Base-by-base conservation (phyloP, 2,329 filamentous ascomycete genomes). In the Pestalotiopsis sp. region DNA sequence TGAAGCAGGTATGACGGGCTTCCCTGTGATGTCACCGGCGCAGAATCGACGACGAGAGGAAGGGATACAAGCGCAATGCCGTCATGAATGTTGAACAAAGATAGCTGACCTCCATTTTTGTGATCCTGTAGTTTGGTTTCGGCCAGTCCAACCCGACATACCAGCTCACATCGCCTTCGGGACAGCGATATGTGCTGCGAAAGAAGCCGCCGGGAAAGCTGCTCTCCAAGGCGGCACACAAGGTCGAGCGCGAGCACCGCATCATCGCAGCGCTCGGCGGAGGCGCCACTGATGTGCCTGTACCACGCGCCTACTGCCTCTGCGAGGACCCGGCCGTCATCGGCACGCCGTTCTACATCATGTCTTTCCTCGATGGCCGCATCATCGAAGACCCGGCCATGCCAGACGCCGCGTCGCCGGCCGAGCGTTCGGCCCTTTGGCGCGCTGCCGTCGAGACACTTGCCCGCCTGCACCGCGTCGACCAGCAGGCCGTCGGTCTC, bases 101-200 rank as follows among this genome's bases (percentile, higher is more conserved):
- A 59, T 27, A 2, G 27, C 57, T 59, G 25, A 59, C 11, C 23
- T 20, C 5, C 4, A 23, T 13, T 12, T 27, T 39, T 27, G 14
- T 25, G 38, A 17, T 14, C 39, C 25, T 64, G 45, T 76, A 98
- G 93, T 99, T 98, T 79, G 94, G 95, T 75, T 98, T 97, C 80
- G 96, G 96, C 70, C 96, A 98, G 83, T 97, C 94, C 69, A 99
- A 98, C 79, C 96, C 96, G 59, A 99, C 96, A 2, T 99, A 98
- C 83, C 93, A 95, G 77, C 86, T 98, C 77, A 97, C 91, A 17
- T 90, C 90, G 66, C 85, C 89, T 72, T 86, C 90, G 77, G 89
- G 90, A 65, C 80, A 84, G 73, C 90, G 91, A 77, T 97, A 91
- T 82, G 96, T 99, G 41, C 88, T 98, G 84, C 93, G 96, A 79